Evolutionary conservation across 208 protist species (phyloP), one percentile per base, ranked within the genome.

Genomic region (Angomonas ambiguus): DNA sequence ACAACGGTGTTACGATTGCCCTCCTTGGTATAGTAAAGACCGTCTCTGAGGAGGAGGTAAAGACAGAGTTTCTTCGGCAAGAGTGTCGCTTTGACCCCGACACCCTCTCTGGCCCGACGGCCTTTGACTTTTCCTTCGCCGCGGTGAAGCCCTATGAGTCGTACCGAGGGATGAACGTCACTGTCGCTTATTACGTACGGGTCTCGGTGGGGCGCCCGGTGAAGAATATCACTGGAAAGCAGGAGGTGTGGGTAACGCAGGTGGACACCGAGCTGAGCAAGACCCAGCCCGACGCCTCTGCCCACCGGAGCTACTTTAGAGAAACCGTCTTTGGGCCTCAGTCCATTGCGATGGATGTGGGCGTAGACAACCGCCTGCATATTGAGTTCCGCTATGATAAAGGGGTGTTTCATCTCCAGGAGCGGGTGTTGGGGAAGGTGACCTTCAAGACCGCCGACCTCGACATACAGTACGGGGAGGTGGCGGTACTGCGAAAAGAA

Each of bases 311-410:
- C 65, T 92, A 90, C 71, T 87, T 90, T 61, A 79, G 86, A 24
- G 85, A 93, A 58, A 91, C 79, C 16, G 79, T 76, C 49, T 92
- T 93, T 66, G 77, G 77, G 31, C 60, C 73, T 22, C 65, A 82
- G 42, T 87, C 85, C 2, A 76, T 86, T 24, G 57, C 76, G 0
- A 95, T 95, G 87, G 88, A 95, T 20, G 88, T 97, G 1, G 90
- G 90, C 42, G 88, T 97, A 5, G 86, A 87, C 34, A 73, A 93
- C 60, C 30, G 83, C 10, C 80, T 97, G 41, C 92, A 97, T 65
- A 96, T 97, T 79, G 90, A 96, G 70, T 96, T 97, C 55, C 80
- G 83, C 57, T 96, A 94, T 71, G 66, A 91, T 71, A 92, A 93
- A 65, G 77, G 81, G 62, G 67, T 79, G 4, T 96, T 91, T 71